A percentile compares a stretch with the other conserved stretches of the same genome.
These are phyloP conservation scores for Isabelozyma rhagii DNA, from an alignment of 805 yeast genomes.

Conservation along the genomic window DNA sequence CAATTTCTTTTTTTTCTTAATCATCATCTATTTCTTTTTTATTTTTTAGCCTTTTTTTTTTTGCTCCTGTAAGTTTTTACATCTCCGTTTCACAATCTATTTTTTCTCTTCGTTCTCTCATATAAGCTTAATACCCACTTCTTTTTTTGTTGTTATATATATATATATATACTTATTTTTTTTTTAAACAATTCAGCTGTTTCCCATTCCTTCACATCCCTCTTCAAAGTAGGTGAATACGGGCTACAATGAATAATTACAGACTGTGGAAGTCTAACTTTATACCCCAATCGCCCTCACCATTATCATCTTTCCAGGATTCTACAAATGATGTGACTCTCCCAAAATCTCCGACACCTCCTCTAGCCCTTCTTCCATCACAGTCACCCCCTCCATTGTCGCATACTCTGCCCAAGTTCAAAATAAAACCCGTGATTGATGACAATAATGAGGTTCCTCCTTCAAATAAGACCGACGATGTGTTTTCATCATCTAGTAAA, in stretches of 20 bases:
- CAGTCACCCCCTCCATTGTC: neutral
- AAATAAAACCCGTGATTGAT: neutral
- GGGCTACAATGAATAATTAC: neutral
- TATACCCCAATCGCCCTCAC: slow-evolving; percentile 24
- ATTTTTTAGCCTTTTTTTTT: neutral
- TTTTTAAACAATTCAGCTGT: neutral
- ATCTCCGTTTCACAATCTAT: neutral
- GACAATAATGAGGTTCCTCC: neutral
- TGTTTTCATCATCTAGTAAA: neutral
- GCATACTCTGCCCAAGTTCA: neutral
- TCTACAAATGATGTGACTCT: neutral
- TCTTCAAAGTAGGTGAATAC: neutral
- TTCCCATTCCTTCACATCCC: neutral
- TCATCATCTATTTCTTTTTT: neutral
- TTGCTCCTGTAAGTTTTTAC: neutral
- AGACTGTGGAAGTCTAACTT: slow-evolving; percentile 8
- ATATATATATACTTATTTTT: neutral
- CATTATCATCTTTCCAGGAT: slow-evolving; percentile 12
- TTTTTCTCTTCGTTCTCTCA: neutral
- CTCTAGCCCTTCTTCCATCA: neutral
- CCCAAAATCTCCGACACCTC: neutral
- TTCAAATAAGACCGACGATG: neutral
- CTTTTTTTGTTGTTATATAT: neutral
- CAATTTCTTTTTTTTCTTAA: neutral
- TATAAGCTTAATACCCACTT: neutral